A percentile compares a stretch with the other conserved stretches of the same genome.
Evolutionary conservation across 352 stramenopile species (phyloP).

Genomic region (Labyrinthula sp.): DNA sequence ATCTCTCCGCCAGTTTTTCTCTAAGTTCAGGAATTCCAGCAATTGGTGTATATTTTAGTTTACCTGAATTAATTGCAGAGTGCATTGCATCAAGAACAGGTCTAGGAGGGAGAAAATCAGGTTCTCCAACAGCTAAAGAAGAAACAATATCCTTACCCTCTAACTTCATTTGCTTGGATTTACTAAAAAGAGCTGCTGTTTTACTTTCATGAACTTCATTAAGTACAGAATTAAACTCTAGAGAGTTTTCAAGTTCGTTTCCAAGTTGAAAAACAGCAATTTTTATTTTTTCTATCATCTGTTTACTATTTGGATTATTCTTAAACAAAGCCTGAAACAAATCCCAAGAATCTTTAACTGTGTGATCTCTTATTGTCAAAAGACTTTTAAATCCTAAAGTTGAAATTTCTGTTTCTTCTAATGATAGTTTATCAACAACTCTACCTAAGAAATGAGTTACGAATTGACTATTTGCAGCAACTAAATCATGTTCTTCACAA

Average conservation of each 20-base stretch:
- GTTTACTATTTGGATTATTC: conserved; percentile 70
- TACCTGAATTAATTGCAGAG: conserved; percentile 43
- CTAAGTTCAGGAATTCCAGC: conserved; percentile 64
- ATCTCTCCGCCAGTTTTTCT: conserved; percentile 60
- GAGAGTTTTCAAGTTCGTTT: conserved; percentile 5
- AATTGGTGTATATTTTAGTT: conserved; percentile 80
- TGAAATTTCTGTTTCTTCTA: conserved; percentile 71
- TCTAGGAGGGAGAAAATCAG: conserved; percentile 68
- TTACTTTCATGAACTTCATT: conserved; percentile 13
- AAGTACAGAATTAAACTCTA: conserved; percentile 6
- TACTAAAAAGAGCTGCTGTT: conserved; percentile 9
- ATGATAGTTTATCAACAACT: conserved; percentile 65
- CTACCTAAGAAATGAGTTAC: conserved; percentile 88
- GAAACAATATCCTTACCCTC: conserved; percentile 36
- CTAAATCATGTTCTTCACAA: conserved; percentile 81
- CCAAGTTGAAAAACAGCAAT: conserved; percentile 7
- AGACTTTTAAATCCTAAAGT: conserved; percentile 87
- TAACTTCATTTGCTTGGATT: conserved; percentile 9
- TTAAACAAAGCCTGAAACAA: conserved; percentile 92
- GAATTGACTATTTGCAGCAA: conserved; percentile 87
- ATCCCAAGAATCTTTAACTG: conserved; percentile 87
- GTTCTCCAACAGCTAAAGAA: conserved; percentile 78
- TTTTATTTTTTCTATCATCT: conserved; percentile 37
- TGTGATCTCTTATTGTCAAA: conserved; percentile 81
- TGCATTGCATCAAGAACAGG: conserved; percentile 67